Evolutionary conservation across 768 basidiomycete species (phyloP).

Genomic region (Lentinula edodes): DNA sequence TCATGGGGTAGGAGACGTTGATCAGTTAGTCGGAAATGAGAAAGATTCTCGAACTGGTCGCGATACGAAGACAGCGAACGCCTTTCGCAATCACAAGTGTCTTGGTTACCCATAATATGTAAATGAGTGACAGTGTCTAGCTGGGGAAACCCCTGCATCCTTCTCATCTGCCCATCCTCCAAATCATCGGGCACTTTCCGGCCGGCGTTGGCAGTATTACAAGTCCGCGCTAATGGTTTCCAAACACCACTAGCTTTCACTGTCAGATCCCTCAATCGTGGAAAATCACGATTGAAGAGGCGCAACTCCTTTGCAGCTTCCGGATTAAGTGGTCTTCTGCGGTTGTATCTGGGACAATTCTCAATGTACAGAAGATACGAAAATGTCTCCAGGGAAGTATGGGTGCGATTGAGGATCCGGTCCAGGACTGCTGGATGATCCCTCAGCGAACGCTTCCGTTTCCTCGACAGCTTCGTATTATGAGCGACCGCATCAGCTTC

Average conservation of each 20-base stretch:
- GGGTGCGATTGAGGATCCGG: slow-evolving; percentile 10
- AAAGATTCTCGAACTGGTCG: slow-evolving; percentile 5
- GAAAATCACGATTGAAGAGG: slow-evolving; percentile 6
- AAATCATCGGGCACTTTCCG: background rate
- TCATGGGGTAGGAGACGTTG: background rate
- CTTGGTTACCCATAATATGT: slow-evolving; percentile 1
- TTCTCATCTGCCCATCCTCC: background rate
- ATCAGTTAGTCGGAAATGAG: slow-evolving; percentile 6
- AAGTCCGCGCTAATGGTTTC: background rate
- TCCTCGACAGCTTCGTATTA: slow-evolving; percentile 6
- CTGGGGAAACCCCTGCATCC: background rate
- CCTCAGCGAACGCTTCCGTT: background rate
- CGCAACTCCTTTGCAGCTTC: background rate
- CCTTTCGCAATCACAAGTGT: background rate
- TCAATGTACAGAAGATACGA: slow-evolving; percentile 10
- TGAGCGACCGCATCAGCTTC: background rate
- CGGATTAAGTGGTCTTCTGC: background rate
- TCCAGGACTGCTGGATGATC: slow-evolving; percentile 5
- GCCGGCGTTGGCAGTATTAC: background rate
- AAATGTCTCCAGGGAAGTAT: slow-evolving; percentile 10
- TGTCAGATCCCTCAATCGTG: slow-evolving; percentile 1
- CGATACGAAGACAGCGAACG: background rate
- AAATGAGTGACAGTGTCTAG: slow-evolving; percentile 10
- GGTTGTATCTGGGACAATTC: background rate
- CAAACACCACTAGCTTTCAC: slow-evolving; percentile 3